Conservation (phyloP, 306 rosid genomes). For the Lotus japonicus region DNA sequence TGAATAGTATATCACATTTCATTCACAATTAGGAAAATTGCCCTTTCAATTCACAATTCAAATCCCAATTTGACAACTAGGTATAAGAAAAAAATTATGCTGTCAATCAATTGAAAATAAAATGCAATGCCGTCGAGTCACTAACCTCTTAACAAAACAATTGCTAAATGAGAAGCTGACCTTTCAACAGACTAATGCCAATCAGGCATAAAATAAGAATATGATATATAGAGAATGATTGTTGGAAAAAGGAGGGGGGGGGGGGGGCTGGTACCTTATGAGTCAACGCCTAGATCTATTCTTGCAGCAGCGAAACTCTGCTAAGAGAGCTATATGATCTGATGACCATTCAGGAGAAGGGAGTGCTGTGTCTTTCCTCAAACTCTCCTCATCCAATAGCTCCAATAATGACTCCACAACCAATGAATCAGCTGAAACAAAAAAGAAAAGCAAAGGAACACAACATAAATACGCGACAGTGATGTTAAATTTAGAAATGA, state of each 20-base stretch:
- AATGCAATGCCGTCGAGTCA: not conserved
- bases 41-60: not conserved
- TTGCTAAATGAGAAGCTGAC: not conserved
- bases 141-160: not conserved
- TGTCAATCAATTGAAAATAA: not conserved
- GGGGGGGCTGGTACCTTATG: conserved; percentile 26
- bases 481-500: not conserved
- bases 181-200: not conserved
- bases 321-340: conserved; percentile 94
- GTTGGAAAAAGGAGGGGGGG: not conserved
- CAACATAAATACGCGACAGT: conserved; percentile 4
- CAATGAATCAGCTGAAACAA: conserved; percentile 88
- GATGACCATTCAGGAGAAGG: conserved; percentile 99
- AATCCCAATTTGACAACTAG: not conserved
- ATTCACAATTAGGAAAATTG: not conserved
- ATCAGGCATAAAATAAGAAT: not conserved
- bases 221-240: not conserved
- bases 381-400: conserved; percentile 96
- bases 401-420: conserved; percentile 92
- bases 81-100: not conserved
- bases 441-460: not conserved
- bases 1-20: too few species aligned
- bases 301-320: conserved; percentile 93
- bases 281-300: conserved; percentile 81
- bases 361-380: conserved; percentile 97